phyloP scores from a whole-genome alignment of 2,329 filamentous ascomycete genomes.

The Neophaeococcomyces mojaviensis region DNA sequence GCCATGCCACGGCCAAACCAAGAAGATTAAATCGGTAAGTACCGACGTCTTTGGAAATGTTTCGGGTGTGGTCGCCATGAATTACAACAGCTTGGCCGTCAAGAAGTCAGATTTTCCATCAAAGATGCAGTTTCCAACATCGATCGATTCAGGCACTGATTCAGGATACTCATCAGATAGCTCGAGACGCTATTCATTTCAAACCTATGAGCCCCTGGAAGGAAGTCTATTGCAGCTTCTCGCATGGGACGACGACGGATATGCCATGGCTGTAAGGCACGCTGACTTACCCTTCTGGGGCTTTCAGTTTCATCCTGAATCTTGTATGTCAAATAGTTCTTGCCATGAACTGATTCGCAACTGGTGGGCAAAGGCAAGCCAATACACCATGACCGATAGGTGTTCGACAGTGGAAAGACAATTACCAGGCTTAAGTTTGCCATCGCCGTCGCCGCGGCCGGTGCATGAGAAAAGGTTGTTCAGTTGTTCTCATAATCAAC shows the following conservation, averaged over 20 bases:
- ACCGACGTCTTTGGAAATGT: slow-evolving; percentile 55
- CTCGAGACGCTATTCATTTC: background rate
- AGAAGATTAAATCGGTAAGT: slow-evolving; percentile 53
- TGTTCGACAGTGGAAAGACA: no score
- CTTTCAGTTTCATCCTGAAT: slow-evolving; percentile 86
- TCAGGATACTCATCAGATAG: background rate
- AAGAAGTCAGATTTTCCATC: slow-evolving; percentile 17
- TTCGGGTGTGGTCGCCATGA: slow-evolving; percentile 58
- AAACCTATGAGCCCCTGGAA: background rate
- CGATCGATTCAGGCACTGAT: background rate
- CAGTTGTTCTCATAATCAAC: no score
- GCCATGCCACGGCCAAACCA: slow-evolving; percentile 76
- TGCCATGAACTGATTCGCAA: slow-evolving; percentile 57
- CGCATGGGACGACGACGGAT: slow-evolving; percentile 52
- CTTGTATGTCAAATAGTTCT: slow-evolving; percentile 66
- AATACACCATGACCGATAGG: slow-evolving; percentile 46
- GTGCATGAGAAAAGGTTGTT: no score
- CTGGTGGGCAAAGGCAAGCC: slow-evolving; percentile 63
- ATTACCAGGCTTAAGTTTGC: no score
- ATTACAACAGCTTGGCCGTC: slow-evolving; percentile 41
- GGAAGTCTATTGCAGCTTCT: slow-evolving; percentile 43
- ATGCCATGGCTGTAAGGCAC: slow-evolving; percentile 73
- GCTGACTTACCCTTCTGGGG: slow-evolving; percentile 68
- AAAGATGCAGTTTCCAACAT: slow-evolving; percentile 24
- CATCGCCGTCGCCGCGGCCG: no score